Evolutionary conservation across 306 rosid genomes (phyloP).

Genomic region (Begonia masoniana): DNA sequence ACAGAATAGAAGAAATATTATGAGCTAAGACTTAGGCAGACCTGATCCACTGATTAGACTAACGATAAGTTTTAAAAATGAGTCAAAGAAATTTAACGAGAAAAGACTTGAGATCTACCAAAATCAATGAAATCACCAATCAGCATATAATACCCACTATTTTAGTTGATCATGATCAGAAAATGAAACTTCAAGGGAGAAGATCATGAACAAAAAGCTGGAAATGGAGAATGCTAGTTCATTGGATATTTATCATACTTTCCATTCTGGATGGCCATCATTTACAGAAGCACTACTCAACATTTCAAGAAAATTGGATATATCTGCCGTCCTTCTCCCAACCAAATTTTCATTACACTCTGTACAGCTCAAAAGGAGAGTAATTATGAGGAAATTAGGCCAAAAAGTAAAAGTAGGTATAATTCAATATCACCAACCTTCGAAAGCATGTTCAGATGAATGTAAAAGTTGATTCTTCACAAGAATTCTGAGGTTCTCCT

Average conservation of each 20-base stretch:
- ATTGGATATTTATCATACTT: slow-evolving; percentile 38
- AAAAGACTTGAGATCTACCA: too few species aligned
- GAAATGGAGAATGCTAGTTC: slow-evolving; percentile 8
- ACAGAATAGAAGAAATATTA: too few species aligned
- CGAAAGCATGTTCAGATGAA: slow-evolving; percentile 26
- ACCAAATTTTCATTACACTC: slow-evolving; percentile 36
- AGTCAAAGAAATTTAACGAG: too few species aligned
- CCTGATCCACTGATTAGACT: too few species aligned
- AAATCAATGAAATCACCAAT: too few species aligned
- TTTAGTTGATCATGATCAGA: too few species aligned
- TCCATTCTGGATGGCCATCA: slow-evolving; percentile 57
- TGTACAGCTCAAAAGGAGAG: slow-evolving; percentile 19
- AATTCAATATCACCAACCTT: slow-evolving; percentile 29
- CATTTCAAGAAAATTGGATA: slow-evolving; percentile 70
- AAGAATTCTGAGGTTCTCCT: slow-evolving; percentile 36
- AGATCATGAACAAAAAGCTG: slow-evolving; percentile 7
- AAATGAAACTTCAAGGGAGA: too few species aligned
- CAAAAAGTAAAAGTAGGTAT: slow-evolving; percentile 1
- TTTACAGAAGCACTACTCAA: slow-evolving; percentile 55
- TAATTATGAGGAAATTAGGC: background rate
- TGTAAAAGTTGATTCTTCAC: slow-evolving; percentile 47
- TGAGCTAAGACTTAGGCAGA: too few species aligned
- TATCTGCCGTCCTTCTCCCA: slow-evolving; percentile 42
- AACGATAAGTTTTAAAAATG: too few species aligned
- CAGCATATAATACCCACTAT: too few species aligned